Base-by-base conservation (phyloP, 2,329 filamentous ascomycete species). In the Aspergillus sp. region DNA sequence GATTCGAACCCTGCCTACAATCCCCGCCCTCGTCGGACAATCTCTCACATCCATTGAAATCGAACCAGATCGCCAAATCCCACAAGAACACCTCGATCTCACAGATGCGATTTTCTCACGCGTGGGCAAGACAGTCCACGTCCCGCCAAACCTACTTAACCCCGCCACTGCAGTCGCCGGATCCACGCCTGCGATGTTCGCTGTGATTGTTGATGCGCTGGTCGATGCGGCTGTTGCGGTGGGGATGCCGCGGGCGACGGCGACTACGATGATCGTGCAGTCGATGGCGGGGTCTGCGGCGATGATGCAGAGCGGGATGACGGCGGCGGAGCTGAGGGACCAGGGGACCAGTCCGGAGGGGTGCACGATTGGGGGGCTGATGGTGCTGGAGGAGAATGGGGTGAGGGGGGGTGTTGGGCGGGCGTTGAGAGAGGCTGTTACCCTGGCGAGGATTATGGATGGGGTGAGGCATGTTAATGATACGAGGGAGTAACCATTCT, bases 211-310 rank as follows among this genome's bases (percentile, higher is more conserved):
- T 5, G 85, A 88, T 65, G 82, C 82, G 0, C 75, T 86, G 58
- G 82, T 84, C 2, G 84, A 87, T 65, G 85, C 84, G 0, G 85
- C 80, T 2, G 84, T 87, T 2, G 84, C 85, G 0, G 86, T 86
- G 77, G 85, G 85, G 1, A 65, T 88, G 17, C 84, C 84, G 1
- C 70, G 84, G 17, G 80, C 82, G 3, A 79, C 86, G 65, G 84
- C 85, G 2, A 82, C 86, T 63, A 66, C 80, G 6, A 86, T 87
- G 84, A 82, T 84, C 53, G 82, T 84, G 6, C 85, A 88, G 74
- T 82, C 82, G 0, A 84, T 87, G 80, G 76, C 79, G 58, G 85
- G 85, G 3, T 84, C 84, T 0, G 81, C 84, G 7, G 82, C 78
- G 0, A 71, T 89, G 71, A 78, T 88, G 24, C 74, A 84, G 53